Base-by-base conservation (phyloP, 192 early-diverging fungal species). In the Diversispora epigaea region DNA sequence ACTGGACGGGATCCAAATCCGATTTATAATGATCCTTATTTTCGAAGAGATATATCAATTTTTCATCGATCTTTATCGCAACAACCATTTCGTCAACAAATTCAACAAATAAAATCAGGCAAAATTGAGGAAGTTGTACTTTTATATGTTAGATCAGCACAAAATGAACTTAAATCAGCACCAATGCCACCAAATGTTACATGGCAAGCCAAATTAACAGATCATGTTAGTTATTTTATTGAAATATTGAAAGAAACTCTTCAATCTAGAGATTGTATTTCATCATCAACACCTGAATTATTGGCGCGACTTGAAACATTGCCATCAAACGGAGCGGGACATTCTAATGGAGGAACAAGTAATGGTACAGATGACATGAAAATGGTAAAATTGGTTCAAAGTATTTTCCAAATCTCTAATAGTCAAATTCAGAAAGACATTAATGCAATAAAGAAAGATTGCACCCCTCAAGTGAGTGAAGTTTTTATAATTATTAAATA, bases 11-110 rank as follows among this genome's bases (percentile, higher is more conserved):
- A 86, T 66, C 70, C 66, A 17, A 84, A 80, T 44, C 81, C 79
- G 45, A 71, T 62, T 61, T 89, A 84, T 77, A 70, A 76, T 22
- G 86, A 89, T 72, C 79, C 74, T 17, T 73, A 83, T 10, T 81
- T 89, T 21, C 68, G 78, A 9, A 73, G 73, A 22, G 77, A 80
- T 0, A 71, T 86, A 4, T 49, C 45, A 1, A 56, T 75, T 19
- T 64, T 75, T 54, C 60, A 75, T 75, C 43, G 64, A 11, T 7
- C 17, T 6, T 54, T 75, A 43, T 25, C 17, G 41, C 58, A 65
- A 25, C 47, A 22, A 21, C 15, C 3, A 19, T 75, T 75, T 75
- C 60, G 49, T 12, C 45, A 75, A 40, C 73, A 75, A 52, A 64
- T 75, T 25, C 63, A 75, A 54, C 11, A 14, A 21, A 25, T 8